Evolutionary conservation across 2,329 filamentous ascomycete genomes (phyloP).

Genomic region (Clarireedia monteithiana): DNA sequence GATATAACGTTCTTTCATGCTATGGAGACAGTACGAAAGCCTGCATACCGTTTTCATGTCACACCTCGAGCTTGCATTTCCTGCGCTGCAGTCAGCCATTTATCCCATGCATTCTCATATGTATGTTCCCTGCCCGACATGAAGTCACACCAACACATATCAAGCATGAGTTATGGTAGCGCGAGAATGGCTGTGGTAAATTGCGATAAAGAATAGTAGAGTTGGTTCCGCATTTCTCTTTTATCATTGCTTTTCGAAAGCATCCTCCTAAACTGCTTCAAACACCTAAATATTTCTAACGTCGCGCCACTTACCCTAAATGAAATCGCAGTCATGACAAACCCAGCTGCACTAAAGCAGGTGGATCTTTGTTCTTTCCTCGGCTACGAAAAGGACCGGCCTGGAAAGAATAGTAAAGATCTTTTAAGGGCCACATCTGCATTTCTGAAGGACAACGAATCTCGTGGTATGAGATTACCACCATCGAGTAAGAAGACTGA

Average conservation of each 20-base stretch:
- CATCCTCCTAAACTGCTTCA: neutral
- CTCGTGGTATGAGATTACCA: constrained; percentile 4
- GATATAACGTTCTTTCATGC: too few species aligned
- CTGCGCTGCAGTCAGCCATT: neutral
- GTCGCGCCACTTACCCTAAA: neutral
- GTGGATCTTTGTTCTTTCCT: constrained; percentile 9
- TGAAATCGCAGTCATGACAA: neutral
- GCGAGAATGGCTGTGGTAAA: neutral
- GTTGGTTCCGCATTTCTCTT: neutral
- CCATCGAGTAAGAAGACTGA: neutral
- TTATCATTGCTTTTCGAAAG: neutral
- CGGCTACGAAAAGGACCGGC: constrained; percentile 9
- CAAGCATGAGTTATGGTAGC: neutral
- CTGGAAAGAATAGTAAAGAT: constrained; percentile 3
- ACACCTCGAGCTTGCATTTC: neutral
- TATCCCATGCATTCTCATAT: neutral
- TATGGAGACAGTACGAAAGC: too few species aligned
- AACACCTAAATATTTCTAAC: too few species aligned
- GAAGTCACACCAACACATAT: too few species aligned
- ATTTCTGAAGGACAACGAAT: constrained; percentile 7
- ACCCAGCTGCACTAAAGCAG: neutral
- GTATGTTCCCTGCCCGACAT: neutral
- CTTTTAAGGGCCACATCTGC: constrained; percentile 3
- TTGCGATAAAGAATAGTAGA: neutral
- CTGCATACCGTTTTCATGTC: neutral